Conservation (phyloP, 768 basidiomycete genomes). For the Tricholoma sp. region DNA sequence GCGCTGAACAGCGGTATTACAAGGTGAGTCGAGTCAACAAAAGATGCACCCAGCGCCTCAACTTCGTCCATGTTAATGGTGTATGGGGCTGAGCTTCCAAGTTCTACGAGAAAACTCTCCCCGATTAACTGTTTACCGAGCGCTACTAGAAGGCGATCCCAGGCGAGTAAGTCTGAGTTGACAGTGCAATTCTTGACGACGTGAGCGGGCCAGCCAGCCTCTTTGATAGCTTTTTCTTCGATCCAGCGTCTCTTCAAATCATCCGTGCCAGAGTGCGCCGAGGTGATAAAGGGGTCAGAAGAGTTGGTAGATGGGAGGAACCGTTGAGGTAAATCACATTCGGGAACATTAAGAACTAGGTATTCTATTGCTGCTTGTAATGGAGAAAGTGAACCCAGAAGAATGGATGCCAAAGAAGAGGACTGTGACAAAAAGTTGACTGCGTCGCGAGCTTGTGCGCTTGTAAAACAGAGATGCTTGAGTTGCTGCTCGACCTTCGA, state of each 20-base stretch:
- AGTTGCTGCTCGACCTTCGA: constrained; percentile 51
- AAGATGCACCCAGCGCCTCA: constrained; percentile 52
- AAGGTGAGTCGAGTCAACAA: constrained; percentile 40
- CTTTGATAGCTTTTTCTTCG: constrained; percentile 74
- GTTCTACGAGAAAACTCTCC: constrained; percentile 19
- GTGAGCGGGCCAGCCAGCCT: constrained; percentile 77
- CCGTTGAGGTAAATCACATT: constrained; percentile 78
- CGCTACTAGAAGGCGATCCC: constrained; percentile 49
- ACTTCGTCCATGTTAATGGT: constrained; percentile 40
- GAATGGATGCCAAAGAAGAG: constrained; percentile 54
- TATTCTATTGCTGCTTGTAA: constrained; percentile 82
- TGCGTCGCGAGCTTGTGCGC: constrained; percentile 44
- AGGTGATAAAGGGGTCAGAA: constrained; percentile 65
- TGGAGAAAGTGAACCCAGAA: constrained; percentile 55
- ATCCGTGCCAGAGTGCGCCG: constrained; percentile 55
- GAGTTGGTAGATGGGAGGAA: constrained; percentile 65
- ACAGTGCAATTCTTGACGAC: constrained; percentile 54
- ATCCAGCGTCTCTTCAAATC: constrained; percentile 74
- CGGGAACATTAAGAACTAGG: constrained; percentile 76
- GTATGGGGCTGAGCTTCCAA: constrained; percentile 19
- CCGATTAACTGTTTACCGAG: constrained; percentile 56
- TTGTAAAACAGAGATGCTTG: constrained; percentile 60
- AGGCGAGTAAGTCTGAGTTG: constrained; percentile 37
- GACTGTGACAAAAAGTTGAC: constrained; percentile 52
- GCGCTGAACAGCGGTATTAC: constrained; percentile 62